These are phyloP conservation scores for Peronospora farinosa DNA, from an alignment of 352 stramenopile genomes.

Conservation along the genomic window DNA sequence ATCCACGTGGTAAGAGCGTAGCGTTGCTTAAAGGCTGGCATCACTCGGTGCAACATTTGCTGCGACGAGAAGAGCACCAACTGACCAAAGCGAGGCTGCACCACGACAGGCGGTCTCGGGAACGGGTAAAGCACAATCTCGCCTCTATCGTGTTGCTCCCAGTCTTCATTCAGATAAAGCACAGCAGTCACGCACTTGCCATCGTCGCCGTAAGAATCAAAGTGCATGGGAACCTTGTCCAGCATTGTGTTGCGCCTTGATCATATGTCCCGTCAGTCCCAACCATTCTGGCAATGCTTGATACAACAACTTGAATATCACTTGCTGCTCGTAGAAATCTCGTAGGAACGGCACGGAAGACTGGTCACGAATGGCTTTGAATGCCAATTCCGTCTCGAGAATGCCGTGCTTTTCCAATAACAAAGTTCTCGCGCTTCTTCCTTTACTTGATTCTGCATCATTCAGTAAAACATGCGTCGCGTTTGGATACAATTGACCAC, in stretches of 20 bases:
- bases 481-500: slow-evolving; percentile 63
- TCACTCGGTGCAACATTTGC: slow-evolving; percentile 74
- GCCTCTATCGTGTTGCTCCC: slow-evolving; percentile 60
- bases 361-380: slow-evolving; percentile 25
- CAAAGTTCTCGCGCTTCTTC: slow-evolving; percentile 26
- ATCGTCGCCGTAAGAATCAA: slow-evolving; percentile 78
- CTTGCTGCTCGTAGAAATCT: slow-evolving; percentile 55
- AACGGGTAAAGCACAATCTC: slow-evolving; percentile 83
- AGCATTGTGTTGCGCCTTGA: slow-evolving; percentile 81
- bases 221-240: slow-evolving; percentile 74
- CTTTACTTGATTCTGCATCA: slow-evolving; percentile 1
- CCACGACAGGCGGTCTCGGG: slow-evolving; percentile 37
- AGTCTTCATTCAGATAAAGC: slow-evolving; percentile 79
- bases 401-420: slow-evolving; percentile 77
- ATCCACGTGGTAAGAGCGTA: slow-evolving; percentile 72
- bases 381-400: slow-evolving; percentile 71
- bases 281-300: slow-evolving; percentile 38
- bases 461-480: slow-evolving; percentile 68
- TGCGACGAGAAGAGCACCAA: slow-evolving; percentile 77
- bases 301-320: slow-evolving; percentile 41
- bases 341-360: slow-evolving; percentile 38
- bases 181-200: slow-evolving; percentile 80
- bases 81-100: slow-evolving; percentile 53
- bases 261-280: slow-evolving; percentile 41
- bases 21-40: slow-evolving; percentile 40